phyloP scores from a whole-genome alignment of 108 stramenopile species.

The Nitzschia putrida region DNA sequence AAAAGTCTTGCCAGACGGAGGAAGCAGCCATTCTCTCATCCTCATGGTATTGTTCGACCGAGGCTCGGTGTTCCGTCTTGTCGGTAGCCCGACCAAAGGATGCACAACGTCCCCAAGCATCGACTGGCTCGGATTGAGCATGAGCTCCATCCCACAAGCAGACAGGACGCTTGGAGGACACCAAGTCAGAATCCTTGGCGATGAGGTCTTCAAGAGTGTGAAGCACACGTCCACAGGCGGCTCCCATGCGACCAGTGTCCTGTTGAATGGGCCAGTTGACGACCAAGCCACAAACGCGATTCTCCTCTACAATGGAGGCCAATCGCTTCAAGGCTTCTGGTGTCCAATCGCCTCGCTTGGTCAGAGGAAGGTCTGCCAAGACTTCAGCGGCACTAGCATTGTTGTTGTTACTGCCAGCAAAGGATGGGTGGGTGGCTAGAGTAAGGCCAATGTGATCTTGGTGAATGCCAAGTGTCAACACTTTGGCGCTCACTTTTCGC shows the following conservation, averaged over 20 bases:
- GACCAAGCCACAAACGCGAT: conserved; percentile 48
- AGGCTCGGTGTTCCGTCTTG: conserved; percentile 30
- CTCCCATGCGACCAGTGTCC: conserved; percentile 39
- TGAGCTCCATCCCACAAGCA: conserved; percentile 41
- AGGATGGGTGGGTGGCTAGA: conserved; percentile 34
- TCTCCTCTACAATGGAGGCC: conserved; percentile 19
- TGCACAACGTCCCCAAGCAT: conserved; percentile 38
- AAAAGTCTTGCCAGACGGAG: conserved; percentile 44
- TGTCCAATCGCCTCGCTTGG: neutral
- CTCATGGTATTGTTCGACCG: conserved; percentile 38
- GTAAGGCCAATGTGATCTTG: conserved; percentile 35
- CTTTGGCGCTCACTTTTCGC: conserved; percentile 26
- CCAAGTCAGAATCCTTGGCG: neutral
- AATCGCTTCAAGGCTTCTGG: conserved; percentile 7
- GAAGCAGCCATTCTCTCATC: conserved; percentile 25
- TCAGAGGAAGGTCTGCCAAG: conserved; percentile 22
- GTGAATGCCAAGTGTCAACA: conserved; percentile 33
- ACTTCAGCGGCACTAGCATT: neutral
- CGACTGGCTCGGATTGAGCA: conserved; percentile 6
- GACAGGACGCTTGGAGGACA: conserved; percentile 16
- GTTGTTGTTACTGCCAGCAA: too few species aligned
- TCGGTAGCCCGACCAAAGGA: conserved; percentile 14
- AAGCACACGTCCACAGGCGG: conserved; percentile 41
- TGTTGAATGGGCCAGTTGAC: conserved; percentile 42
- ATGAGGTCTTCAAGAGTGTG: conserved; percentile 32